Conservation (phyloP, 495 filamentous ascomycete genomes). For the Jackrogersella multiformis region DNA sequence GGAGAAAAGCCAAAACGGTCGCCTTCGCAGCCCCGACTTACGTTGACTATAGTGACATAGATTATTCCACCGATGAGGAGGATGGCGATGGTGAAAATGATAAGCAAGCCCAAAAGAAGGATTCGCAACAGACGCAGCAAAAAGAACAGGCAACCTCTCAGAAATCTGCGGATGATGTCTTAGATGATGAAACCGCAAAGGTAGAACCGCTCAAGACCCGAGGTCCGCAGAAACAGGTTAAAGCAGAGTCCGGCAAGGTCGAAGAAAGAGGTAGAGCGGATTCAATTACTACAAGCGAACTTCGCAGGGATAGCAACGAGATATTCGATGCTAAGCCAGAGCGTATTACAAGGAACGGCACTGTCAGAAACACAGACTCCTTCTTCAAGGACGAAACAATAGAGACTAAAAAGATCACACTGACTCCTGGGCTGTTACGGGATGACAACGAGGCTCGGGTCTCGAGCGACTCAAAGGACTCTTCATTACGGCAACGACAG, state of each 20-base stretch:
- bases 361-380: constrained; percentile 86
- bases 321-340: constrained; percentile 66
- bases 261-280: constrained; percentile 44
- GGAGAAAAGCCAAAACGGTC: constrained; percentile 88
- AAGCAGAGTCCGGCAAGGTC: constrained; percentile 48
- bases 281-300: constrained; percentile 27
- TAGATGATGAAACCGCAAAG: constrained; percentile 58
- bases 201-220: constrained; percentile 59
- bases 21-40: constrained; percentile 87
- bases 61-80: constrained; percentile 91
- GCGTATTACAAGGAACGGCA: constrained; percentile 82
- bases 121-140: constrained; percentile 48
- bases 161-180: constrained; percentile 42
- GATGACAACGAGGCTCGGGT: constrained; percentile 74
- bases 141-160: constrained; percentile 42
- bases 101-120: constrained; percentile 51
- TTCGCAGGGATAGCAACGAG: constrained; percentile 70
- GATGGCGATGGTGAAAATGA: constrained; percentile 68
- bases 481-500: constrained; percentile 52
- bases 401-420: constrained; percentile 95
- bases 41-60: constrained; percentile 88
- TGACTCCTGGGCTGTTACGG: constrained; percentile 93
- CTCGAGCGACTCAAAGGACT: constrained; percentile 72
- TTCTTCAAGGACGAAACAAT: constrained; percentile 97
- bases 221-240: constrained; percentile 55